Evolutionary conservation across 2,329 filamentous ascomycete genomes (phyloP), one percentile per base, ranked within the genome.

Genomic region (Cladosporium cucumerinum): DNA sequence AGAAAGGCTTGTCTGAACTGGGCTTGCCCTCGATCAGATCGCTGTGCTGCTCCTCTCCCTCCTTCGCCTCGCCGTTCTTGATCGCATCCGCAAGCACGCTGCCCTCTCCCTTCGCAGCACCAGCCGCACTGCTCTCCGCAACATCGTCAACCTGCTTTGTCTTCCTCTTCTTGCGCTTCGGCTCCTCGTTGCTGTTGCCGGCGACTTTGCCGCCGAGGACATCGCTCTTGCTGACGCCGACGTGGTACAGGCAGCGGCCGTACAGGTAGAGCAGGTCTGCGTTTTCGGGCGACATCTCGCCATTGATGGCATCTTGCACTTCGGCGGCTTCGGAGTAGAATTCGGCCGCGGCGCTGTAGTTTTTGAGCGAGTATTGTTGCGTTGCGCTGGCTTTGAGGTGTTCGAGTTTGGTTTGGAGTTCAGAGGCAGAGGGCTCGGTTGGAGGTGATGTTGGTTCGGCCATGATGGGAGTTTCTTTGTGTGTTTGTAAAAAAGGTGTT

Each of bases 241-340:
- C 90, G 77, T 93, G 93, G 84, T 96, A 98, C 23, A 99, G 82
- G 64, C 92, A 92, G 75, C 94, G 91, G 16, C 95, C 95, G 78
- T 99, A 99, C 69, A 93, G 86, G 78, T 96, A 99, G 23, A 98
- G 86, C 55, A 99, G 86, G 76, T 98, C 94, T 59, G 93, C 94
- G 72, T 99, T 99, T 65, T 92, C 89, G 4, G 91, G 87, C 18
- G 88, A 88, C 84, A 96, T 91, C 79, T 98, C 95, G 77, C 94
- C 95, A 77, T 97, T 95, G 76, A 97, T 83, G 76, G 92, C 87
- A 65, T 91, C 92, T 79, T 99, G 95, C 67, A 97, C 85, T 77
- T 96, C 91, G 64, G 92, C 92, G 34, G 95, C 95, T 73, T 89
- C 87, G 51, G 93, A 93, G 80, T 93, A 98, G 68, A 93, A 82